Evolutionary conservation across 495 filamentous ascomycete genomes (phyloP), one percentile per base, ranked within the genome.

Genomic region (Xylaria curta): DNA sequence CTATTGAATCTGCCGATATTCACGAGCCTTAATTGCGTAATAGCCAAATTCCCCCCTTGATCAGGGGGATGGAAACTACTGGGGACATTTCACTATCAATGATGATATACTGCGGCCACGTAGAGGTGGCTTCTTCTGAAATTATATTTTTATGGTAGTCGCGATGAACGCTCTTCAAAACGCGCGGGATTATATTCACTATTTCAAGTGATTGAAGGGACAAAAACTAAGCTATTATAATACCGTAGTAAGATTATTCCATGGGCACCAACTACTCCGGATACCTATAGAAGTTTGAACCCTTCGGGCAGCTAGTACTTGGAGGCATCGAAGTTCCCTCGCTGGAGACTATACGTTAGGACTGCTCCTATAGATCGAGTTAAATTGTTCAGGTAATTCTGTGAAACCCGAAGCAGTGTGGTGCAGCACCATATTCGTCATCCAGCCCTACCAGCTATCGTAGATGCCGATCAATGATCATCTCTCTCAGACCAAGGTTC

Each of bases 401-500:
- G 2, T 17, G 13, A 31, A 56, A 5, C 17, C 15, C 1, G 19
- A 17, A 17, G 15, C 1, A 56, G 1, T 56, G 17, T 13, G 19
- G 0, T 17, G 12, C 7, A 17, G 24, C 17, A 56, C 26, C 26
- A 26, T 3, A 8, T 31, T 56, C 3, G 13, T 59, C 28, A 36
- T 4, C 31, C 10, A 3, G 38, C 0, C 6, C 33, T 38, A 10
- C 19, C 5, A 21, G 21, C 54, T 36, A 17, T 2, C n/a, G 12
- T 5, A 1, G 1, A 26, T 26, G 21, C 9, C 21, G 0, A 33
- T 36, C 17, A 81, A 38, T 79, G 62, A 51, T 75, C 74, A 36
- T 71, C 69, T 36, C 80, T 72, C 71, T 78, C 74, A 0, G 71
- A 74, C 83, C 83, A 85, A 62, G 73, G 79, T 75, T 76, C 76